Percentiles rank a stretch among this genome's conserved stretches.
phyloP scores from a whole-genome alignment of 176 grass and related monocot genomes.

The Phragmites australis region DNA sequence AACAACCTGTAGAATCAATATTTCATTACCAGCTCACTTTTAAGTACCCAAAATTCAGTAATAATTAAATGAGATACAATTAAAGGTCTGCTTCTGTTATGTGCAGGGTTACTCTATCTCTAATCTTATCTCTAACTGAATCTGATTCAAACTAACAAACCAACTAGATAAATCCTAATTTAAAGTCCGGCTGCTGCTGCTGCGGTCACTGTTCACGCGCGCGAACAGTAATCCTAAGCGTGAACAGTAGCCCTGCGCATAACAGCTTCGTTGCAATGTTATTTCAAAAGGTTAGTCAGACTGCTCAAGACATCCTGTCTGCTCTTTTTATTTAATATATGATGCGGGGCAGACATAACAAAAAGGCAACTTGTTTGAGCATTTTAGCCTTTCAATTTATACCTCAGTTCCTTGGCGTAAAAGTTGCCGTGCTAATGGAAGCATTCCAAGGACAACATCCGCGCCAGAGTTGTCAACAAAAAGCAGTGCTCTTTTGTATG shows the following conservation, averaged over 20 bases:
- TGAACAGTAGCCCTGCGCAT: no score
- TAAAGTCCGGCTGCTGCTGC: no score
- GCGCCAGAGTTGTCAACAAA: slow-evolving; percentile 99
- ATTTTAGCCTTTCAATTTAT: slow-evolving; percentile 16
- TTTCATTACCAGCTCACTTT: slow-evolving; percentile 1
- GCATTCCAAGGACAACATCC: slow-evolving; percentile 97
- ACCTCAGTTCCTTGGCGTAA: slow-evolving; percentile 88
- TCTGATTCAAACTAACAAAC: no score
- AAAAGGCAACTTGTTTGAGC: not conserved
- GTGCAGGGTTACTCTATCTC: no score
- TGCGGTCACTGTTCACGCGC: no score
- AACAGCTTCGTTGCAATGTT: slow-evolving; percentile 6
- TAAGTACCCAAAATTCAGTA: not conserved
- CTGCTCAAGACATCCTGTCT: not conserved
- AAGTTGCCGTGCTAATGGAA: slow-evolving; percentile 91
- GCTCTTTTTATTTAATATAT: slow-evolving; percentile 25
- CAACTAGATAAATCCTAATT: no score
- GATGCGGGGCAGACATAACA: slow-evolving; percentile 13
- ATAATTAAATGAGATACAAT: not conserved
- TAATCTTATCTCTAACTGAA: no score
- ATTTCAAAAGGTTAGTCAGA: slow-evolving; percentile 16
- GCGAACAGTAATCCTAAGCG: no score
- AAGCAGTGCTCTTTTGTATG: slow-evolving; percentile 93
- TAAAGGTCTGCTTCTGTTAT: not conserved
- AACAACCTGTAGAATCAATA: slow-evolving; percentile 69